Base-by-base conservation (phyloP, 1,284 basidiomycete genomes). In the Cutaneotrichosporon cyanovorans region DNA sequence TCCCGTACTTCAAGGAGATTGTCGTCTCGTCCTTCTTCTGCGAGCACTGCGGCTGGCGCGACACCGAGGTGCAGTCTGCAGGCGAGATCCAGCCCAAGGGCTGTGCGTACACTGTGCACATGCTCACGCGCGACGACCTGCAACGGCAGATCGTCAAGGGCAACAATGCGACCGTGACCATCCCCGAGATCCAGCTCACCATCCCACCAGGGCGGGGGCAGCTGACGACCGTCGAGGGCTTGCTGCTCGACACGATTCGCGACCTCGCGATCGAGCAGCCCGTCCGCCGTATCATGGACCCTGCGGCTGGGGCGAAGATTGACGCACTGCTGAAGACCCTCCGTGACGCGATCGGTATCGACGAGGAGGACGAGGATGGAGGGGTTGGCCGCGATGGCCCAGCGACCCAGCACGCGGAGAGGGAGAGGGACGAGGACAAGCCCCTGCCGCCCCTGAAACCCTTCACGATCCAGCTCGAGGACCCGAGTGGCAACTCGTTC, bases 21-120 rank as follows among this genome's bases (percentile, higher is more conserved):
- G 87, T 99, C 60, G 81, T 98, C 50, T 90, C 92, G 80, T 92
- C 88, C 36, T 99, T 99, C 76, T 79, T 81, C 49, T 99, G 95
- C 69, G 87, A 93, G 45, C 83, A 91, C 67, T 99, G 95, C 62
- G 91, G 90, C 18, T 75, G 79, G 60, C 72, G 79, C 35, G 97
- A 99, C 73, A 98, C 92, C 64, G 93, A 98, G 72, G 85, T 96
- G 40, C 91, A 97, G 65, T 82, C 85, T 9, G 95, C 95, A 0
- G 87, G 89, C 7, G 71, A 79, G 50, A 93, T 97, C 49, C 80
- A 88, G 75, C 81, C 66, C 48, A 71, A 71, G 50, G 78, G 77
- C 18, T 71, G 73, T 37, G 59, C 71, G 44, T 96, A 95, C 74
- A 93, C 90, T 12, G 82, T 86, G 42, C 83, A 84, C 59, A 80